Percentiles rank a stretch among this genome's conserved stretches.
Evolutionary conservation across 164 flowering plant genomes (phyloP).

Genomic region (Magnolia officinalis): DNA sequence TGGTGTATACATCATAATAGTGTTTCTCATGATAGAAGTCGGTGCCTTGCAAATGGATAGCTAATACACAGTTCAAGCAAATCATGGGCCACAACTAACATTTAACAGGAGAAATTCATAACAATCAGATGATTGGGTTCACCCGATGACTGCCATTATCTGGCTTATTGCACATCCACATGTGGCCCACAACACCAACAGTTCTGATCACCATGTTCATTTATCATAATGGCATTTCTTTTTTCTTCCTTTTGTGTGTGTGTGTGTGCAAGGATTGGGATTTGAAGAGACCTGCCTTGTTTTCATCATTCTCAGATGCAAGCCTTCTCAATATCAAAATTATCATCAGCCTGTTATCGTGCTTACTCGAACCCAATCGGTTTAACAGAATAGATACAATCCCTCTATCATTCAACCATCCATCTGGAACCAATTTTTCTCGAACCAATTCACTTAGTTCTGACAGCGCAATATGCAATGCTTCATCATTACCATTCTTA

Average conservation of each 20-base stretch:
- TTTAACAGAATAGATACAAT: constrained; percentile 44
- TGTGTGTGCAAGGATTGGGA: neutral
- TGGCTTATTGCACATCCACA: no score
- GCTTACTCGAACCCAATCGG: constrained; percentile 47
- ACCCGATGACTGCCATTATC: no score
- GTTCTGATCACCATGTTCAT: neutral
- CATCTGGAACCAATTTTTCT: constrained; percentile 22
- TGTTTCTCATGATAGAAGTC: no score
- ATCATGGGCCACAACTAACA: no score
- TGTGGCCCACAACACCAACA: neutral
- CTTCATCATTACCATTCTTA: constrained; percentile 49
- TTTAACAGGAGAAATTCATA: no score
- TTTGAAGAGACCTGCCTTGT: constrained; percentile 39
- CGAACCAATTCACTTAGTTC: constrained; percentile 30
- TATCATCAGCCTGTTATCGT: constrained; percentile 33
- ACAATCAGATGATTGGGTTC: no score
- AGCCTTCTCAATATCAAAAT: constrained; percentile 44
- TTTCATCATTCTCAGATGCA: constrained; percentile 25
- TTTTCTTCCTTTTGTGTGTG: no score
- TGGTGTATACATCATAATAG: no score
- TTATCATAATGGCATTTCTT: neutral
- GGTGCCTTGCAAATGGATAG: no score
- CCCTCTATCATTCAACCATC: constrained; percentile 48
- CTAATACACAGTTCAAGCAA: no score
- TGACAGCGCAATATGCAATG: constrained; percentile 37